phyloP scores from a whole-genome alignment of 2,329 filamentous ascomycete genomes.

The Parafenestella ontariensis region DNA sequence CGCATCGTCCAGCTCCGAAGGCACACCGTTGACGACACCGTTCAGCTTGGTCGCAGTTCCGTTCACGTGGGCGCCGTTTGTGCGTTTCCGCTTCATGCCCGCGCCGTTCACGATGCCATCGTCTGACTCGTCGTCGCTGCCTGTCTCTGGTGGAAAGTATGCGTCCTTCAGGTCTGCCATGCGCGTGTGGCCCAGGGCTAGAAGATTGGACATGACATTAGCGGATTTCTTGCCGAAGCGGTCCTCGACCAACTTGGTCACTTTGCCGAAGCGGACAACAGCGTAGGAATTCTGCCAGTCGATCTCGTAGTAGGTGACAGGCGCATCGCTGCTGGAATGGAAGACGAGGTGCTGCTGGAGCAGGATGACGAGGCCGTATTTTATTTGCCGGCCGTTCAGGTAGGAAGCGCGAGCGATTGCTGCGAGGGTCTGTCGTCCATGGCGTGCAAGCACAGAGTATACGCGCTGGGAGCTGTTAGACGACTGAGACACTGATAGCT shows the following conservation, averaged over 20 bases:
- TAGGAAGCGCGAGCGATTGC: slow-evolving; percentile 75
- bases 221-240: slow-evolving; percentile 78
- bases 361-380: slow-evolving; percentile 81
- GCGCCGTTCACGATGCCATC: slow-evolving; percentile 33
- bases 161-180: slow-evolving; percentile 73
- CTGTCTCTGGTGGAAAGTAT: slow-evolving; percentile 54
- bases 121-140: slow-evolving; percentile 45
- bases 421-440: slow-evolving; percentile 76
- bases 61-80: slow-evolving; percentile 30
- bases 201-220: slow-evolving; percentile 75
- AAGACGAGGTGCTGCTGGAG: slow-evolving; percentile 88
- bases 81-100: slow-evolving; percentile 30
- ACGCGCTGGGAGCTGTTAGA: slow-evolving; percentile 70
- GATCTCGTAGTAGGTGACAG: slow-evolving; percentile 79
- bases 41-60: slow-evolving; percentile 21
- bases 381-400: slow-evolving; percentile 76
- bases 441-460: slow-evolving; percentile 76
- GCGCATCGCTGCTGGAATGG: slow-evolving; percentile 70
- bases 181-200: slow-evolving; percentile 79
- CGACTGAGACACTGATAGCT: background rate
- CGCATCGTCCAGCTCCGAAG: slow-evolving; percentile 12
- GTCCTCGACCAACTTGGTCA: slow-evolving; percentile 75
- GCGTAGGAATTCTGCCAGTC: slow-evolving; percentile 82
- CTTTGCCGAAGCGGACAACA: slow-evolving; percentile 80
- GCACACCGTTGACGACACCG: slow-evolving; percentile 17